Evolutionary conservation across 2,329 filamentous ascomycete species (phyloP), one percentile per base, ranked within the genome.

Genomic region (Pseudopithomyces maydicus): DNA sequence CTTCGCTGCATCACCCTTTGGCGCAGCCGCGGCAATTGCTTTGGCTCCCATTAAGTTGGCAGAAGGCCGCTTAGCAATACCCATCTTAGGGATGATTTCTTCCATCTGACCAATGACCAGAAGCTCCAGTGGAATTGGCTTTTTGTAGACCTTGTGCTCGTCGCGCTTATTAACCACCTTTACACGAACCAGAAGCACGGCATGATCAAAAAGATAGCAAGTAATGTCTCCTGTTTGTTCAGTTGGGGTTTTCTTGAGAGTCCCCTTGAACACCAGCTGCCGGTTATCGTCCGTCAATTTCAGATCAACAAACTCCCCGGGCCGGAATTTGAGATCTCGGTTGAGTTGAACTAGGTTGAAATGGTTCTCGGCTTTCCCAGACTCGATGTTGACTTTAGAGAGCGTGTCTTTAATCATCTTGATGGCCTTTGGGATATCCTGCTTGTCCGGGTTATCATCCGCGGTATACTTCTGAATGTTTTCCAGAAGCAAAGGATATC

Each of bases 81-180:
- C 92, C 47, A 88, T 78, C 61, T 86, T 88, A 2, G 93, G 93
- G 41, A 97, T 91, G 29, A 98, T 88, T 73, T 97, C 92, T 52
- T 98, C 94, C 94, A 99, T 98, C 73, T 98, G 94, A 52, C 90
- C 89, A 65, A 99, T 98, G 22, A 95, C 88, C 15, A 99, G 83
- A 6, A 99, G 83, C 74, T 99, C 95, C 32, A 99, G 80, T 14
- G 95, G 95, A 64, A 99, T 99, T 0, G 95, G 95, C 80, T 93
- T 91, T 69, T 92, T 87, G 77, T 98, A 98, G 0, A 97, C 95
- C 73, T 96, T 95, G 59, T 96, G 89, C 73, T 98, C 94, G 74
- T 99, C 95, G 42, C 86, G 86, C 80, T 98, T 98, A 75, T 95
- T 96, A 57, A 90, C 90, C 57, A 90, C 89, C 80, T 98, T 99